Conservation (phyloP, 805 yeast genomes). For the Saturnispora bothae region DNA sequence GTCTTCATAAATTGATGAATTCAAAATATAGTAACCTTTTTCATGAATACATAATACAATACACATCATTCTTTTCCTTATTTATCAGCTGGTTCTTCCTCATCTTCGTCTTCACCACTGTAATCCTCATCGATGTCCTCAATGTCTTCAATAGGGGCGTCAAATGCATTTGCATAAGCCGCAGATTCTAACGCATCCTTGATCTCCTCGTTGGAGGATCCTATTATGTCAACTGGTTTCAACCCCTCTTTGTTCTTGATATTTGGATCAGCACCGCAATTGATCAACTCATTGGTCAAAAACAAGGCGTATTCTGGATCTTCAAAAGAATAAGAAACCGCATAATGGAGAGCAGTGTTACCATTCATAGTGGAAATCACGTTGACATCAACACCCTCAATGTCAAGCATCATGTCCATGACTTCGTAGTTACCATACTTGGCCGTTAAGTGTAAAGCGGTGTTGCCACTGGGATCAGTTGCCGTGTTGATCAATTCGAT, state of each 20-base stretch:
- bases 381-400: conserved; percentile 85
- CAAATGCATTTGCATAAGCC: conserved; percentile 52
- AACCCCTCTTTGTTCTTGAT: conserved; percentile 50
- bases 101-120: conserved; percentile 17
- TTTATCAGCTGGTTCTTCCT: conserved; percentile 9
- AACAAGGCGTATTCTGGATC: conserved; percentile 83
- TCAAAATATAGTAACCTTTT: conserved; percentile 3
- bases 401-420: conserved; percentile 70
- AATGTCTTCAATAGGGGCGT: conserved; percentile 28
- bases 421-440: conserved; percentile 78
- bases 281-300: conserved; percentile 69
- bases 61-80: background rate
- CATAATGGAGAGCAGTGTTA: conserved; percentile 83
- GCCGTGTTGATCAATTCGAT: conserved; percentile 53
- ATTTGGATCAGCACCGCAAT: conserved; percentile 83
- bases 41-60: background rate
- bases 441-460: conserved; percentile 76
- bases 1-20: conserved; percentile 21
- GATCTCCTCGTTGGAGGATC: conserved; percentile 45
- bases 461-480: conserved; percentile 66
- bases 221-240: conserved; percentile 60
- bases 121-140: conserved; percentile 31
- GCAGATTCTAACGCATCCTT: conserved; percentile 67
- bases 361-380: conserved; percentile 62
- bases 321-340: conserved; percentile 62